Evolutionary conservation across 331 rosid genomes (phyloP).

Genomic region (Quercus lobata): DNA sequence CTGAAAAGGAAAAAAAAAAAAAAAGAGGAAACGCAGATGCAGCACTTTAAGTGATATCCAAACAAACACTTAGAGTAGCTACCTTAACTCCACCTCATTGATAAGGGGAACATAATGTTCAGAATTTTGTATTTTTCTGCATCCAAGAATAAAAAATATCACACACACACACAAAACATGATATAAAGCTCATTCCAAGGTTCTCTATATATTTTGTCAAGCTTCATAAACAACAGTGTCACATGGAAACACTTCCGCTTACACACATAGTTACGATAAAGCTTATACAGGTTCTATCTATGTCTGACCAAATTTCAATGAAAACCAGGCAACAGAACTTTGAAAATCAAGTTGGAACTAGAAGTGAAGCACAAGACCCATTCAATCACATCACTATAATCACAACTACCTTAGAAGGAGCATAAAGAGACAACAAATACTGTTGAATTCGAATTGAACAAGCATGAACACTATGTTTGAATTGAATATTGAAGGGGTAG

Average conservation of each 20-base stretch:
- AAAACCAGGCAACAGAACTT: background rate
- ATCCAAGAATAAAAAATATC: background rate
- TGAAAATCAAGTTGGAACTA: background rate
- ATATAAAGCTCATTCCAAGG: background rate
- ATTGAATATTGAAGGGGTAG: background rate
- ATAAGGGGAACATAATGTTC: background rate
- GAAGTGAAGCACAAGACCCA: background rate
- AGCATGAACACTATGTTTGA: background rate
- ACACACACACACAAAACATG: background rate
- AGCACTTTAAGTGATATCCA: no score
- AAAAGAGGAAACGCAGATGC: no score
- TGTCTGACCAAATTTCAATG: background rate
- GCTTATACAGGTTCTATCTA: background rate
- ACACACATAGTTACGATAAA: background rate
- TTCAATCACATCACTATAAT: background rate
- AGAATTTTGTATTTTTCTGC: background rate
- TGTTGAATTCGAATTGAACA: background rate
- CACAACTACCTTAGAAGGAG: background rate
- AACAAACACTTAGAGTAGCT: background rate
- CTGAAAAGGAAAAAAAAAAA: no score
- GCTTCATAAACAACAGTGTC: background rate
- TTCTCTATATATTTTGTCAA: background rate
- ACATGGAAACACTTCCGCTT: background rate
- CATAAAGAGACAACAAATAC: background rate
- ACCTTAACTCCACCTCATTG: background rate